Evolutionary conservation across 2,329 filamentous ascomycete species (phyloP).

Genomic region (Monilinia fructigena): DNA sequence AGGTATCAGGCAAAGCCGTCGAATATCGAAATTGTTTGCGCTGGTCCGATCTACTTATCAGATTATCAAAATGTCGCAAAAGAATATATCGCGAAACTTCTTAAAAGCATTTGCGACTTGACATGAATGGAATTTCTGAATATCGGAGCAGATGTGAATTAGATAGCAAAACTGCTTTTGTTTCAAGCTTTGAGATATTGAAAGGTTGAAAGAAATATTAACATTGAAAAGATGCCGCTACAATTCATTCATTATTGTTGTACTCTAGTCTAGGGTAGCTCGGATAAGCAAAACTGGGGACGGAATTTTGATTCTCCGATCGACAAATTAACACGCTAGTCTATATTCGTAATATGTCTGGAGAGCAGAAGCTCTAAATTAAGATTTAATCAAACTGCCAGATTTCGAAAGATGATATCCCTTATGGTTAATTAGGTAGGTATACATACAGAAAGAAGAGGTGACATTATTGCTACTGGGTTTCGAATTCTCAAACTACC

Average conservation of each 20-base stretch:
- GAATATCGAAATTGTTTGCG: slow-evolving; percentile 6
- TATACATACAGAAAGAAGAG: slow-evolving; percentile 8
- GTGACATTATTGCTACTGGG: slow-evolving; percentile 12
- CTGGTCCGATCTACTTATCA: slow-evolving; percentile 3
- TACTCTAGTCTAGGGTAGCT: background rate
- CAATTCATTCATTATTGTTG: background rate
- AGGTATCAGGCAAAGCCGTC: slow-evolving; percentile 7
- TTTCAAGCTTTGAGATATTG: background rate
- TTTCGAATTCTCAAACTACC: slow-evolving; percentile 4
- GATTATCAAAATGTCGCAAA: background rate
- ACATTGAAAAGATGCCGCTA: slow-evolving; percentile 10
- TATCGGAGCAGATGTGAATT: no score
- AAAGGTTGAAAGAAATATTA: no score
- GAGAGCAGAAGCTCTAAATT: slow-evolving; percentile 14
- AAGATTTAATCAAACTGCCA: slow-evolving; percentile 13
- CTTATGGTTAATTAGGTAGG: background rate
- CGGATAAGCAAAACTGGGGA: slow-evolving; percentile 2
- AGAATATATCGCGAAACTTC: background rate
- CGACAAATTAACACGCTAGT: slow-evolving; percentile 2
- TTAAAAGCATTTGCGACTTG: background rate
- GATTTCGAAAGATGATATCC: slow-evolving; percentile 2
- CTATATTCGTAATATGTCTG: slow-evolving; percentile 1
- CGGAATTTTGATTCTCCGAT: slow-evolving; percentile 14
- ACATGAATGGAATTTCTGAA: no score
- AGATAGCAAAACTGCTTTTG: background rate